Percentiles rank a stretch among this genome's conserved stretches.
Evolutionary conservation across 768 basidiomycete genomes (phyloP).

Genomic region (Lentinula raphanica): DNA sequence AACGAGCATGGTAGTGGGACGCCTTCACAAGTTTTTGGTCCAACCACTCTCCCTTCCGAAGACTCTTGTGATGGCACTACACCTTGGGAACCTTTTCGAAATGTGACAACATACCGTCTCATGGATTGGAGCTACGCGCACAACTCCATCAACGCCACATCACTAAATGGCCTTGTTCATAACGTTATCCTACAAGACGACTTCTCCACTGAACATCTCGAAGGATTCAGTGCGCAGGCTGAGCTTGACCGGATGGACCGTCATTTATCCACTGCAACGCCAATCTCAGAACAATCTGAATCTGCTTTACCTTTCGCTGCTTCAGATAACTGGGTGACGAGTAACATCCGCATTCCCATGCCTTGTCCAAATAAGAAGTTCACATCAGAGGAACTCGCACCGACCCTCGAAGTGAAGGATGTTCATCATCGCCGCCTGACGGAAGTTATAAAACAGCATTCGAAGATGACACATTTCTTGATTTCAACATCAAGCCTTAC

Average conservation of each 20-base stretch:
- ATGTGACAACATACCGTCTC: slow-evolving; percentile 8
- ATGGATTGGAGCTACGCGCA: slow-evolving; percentile 14
- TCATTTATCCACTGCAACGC: not conserved
- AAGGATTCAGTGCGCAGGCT: slow-evolving; percentile 10
- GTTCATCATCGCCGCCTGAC: slow-evolving; percentile 11
- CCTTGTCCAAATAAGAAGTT: slow-evolving; percentile 1
- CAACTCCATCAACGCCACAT: slow-evolving; percentile 1
- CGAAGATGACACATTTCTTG: not conserved
- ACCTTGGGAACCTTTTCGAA: slow-evolving; percentile 10
- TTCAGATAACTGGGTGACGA: slow-evolving; percentile 5
- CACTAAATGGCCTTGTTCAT: slow-evolving; percentile 12
- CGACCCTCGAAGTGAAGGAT: slow-evolving; percentile 12
- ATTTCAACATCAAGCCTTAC: slow-evolving; percentile 9
- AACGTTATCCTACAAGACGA: slow-evolving; percentile 13
- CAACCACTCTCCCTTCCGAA: no score
- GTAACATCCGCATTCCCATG: slow-evolving; percentile 3
- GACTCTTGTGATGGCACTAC: no score
- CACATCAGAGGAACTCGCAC: slow-evolving; percentile 11
- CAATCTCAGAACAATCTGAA: not conserved
- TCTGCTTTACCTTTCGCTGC: not conserved
- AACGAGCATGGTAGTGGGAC: not conserved
- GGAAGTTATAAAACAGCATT: slow-evolving; percentile 10
- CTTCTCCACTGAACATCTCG: slow-evolving; percentile 9
- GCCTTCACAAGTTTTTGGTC: no score
- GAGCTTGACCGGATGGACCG: slow-evolving; percentile 10